These are phyloP conservation scores for Noccaea bulbosa DNA, from an alignment of 345 rosid genomes.

Conservation along the genomic window DNA sequence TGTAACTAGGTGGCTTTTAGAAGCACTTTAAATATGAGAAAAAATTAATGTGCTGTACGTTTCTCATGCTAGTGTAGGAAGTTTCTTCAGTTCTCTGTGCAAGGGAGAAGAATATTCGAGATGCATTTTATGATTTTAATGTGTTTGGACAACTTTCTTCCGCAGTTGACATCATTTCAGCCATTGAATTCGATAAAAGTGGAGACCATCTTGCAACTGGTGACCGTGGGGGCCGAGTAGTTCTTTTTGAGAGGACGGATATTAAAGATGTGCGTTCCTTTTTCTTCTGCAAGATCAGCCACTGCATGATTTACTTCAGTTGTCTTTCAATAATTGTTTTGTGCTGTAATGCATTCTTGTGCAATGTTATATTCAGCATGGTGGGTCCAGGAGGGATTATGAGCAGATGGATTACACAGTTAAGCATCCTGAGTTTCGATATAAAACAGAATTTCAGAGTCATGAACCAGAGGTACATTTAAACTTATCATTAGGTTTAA, in stretches of 20 bases:
- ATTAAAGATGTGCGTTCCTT: conserved; percentile 64
- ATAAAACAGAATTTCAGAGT: conserved; percentile 99
- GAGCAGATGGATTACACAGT: conserved; percentile 71
- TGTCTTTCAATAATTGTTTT: not conserved
- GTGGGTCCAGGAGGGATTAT: conserved; percentile 75
- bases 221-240: conserved; percentile 99
- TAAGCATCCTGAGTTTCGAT: conserved; percentile 98
- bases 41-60: conserved; percentile 17
- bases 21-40: not conserved
- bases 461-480: conserved; percentile 95
- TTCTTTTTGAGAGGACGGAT: conserved; percentile 96
- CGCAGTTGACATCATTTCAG: conserved; percentile 98
- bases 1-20: conserved; percentile 11
- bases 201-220: conserved; percentile 99
- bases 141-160: conserved; percentile 34
- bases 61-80: not conserved
- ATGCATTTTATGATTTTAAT: conserved; percentile 15
- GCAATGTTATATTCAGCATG: conserved; percentile 57
- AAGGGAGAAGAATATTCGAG: not conserved
- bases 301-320: conserved; percentile 19
- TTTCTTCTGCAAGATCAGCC: not conserved
- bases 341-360: conserved; percentile 20
- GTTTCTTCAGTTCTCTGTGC: not conserved
- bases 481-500: conserved; percentile 4
- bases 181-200: conserved; percentile 95